phyloP scores from a whole-genome alignment of 306 rosid genomes.

The Begonia masoniana region DNA sequence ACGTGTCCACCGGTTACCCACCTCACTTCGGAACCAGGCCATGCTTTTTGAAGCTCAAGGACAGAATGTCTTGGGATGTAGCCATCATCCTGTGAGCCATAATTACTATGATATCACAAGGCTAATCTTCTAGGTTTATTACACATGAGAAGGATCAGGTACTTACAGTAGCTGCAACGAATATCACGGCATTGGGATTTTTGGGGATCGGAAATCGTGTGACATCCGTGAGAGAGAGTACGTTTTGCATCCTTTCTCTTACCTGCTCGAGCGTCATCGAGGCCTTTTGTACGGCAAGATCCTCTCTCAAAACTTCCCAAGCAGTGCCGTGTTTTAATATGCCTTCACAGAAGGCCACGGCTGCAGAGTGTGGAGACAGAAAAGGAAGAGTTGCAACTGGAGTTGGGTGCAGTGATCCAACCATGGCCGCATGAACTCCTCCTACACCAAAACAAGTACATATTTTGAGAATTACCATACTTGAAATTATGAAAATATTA shows the following conservation, averaged over 20 bases:
- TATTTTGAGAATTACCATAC: neutral
- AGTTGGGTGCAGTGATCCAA: conserved; percentile 91
- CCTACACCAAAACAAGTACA: conserved; percentile 34
- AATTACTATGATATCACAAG: neutral
- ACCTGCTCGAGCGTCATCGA: conserved; percentile 92
- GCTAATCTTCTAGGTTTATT: too few relatives aligned
- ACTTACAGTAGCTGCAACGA: conserved; percentile 96
- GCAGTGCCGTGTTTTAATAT: conserved; percentile 90
- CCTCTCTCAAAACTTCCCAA: conserved; percentile 86
- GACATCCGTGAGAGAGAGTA: conserved; percentile 91
- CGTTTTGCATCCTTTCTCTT: conserved; percentile 79
- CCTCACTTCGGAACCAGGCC: conserved; percentile 98
- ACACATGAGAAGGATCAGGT: conserved; percentile 3
- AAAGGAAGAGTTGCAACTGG: conserved; percentile 94
- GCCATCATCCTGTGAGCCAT: conserved; percentile 67
- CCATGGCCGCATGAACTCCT: conserved; percentile 99
- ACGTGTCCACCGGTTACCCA: conserved; percentile 98
- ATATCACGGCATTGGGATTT: conserved; percentile 70
- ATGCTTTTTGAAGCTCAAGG: conserved; percentile 78
- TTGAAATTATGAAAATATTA: neutral
- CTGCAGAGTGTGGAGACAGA: conserved; percentile 93
- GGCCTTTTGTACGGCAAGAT: conserved; percentile 54
- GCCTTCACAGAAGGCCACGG: conserved; percentile 98
- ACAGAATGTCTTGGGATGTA: conserved; percentile 82
- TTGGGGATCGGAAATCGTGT: conserved; percentile 94